phyloP scores from a whole-genome alignment of 2,329 filamentous ascomycete genomes.

The Colletotrichum incanum region DNA sequence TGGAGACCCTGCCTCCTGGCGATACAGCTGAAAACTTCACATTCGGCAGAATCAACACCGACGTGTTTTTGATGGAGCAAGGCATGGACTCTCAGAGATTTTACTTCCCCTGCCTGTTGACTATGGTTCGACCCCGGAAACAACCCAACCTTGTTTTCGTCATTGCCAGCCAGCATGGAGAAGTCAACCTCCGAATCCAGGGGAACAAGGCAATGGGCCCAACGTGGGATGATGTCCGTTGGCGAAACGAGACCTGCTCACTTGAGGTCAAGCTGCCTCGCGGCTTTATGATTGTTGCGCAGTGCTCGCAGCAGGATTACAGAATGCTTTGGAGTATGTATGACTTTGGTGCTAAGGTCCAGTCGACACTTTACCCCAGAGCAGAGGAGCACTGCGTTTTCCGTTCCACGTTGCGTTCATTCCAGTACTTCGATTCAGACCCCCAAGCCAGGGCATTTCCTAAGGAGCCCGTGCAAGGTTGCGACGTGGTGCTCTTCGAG shows the following conservation, averaged over 20 bases:
- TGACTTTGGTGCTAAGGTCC: slow-evolving; percentile 85
- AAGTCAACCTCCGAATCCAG: slow-evolving; percentile 82
- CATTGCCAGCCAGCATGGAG: slow-evolving; percentile 84
- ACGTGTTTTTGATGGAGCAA: slow-evolving; percentile 81
- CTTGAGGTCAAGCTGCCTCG: slow-evolving; percentile 81
- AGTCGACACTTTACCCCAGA: slow-evolving; percentile 78
- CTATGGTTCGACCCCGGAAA: slow-evolving; percentile 78
- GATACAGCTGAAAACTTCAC: slow-evolving; percentile 83
- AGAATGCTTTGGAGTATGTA: slow-evolving; percentile 86
- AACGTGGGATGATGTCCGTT: slow-evolving; percentile 86
- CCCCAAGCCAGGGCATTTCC: slow-evolving; percentile 82
- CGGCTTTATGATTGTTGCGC: slow-evolving; percentile 80
- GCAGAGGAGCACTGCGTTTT: slow-evolving; percentile 80
- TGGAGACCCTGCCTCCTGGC: slow-evolving; percentile 82
- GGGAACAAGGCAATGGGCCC: slow-evolving; percentile 77
- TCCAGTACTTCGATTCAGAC: slow-evolving; percentile 85
- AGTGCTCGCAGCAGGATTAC: slow-evolving; percentile 84
- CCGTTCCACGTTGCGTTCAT: slow-evolving; percentile 78
- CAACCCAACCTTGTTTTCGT: slow-evolving; percentile 81
- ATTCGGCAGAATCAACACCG: slow-evolving; percentile 84
- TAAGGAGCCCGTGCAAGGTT: slow-evolving; percentile 79
- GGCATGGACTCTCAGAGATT: slow-evolving; percentile 79
- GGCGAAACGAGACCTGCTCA: slow-evolving; percentile 78
- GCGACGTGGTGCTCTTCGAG: slow-evolving; percentile 84
- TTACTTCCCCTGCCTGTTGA: slow-evolving; percentile 81